Base-by-base conservation (phyloP, 2,329 filamentous ascomycete genomes). In the Penicillium sp. region DNA sequence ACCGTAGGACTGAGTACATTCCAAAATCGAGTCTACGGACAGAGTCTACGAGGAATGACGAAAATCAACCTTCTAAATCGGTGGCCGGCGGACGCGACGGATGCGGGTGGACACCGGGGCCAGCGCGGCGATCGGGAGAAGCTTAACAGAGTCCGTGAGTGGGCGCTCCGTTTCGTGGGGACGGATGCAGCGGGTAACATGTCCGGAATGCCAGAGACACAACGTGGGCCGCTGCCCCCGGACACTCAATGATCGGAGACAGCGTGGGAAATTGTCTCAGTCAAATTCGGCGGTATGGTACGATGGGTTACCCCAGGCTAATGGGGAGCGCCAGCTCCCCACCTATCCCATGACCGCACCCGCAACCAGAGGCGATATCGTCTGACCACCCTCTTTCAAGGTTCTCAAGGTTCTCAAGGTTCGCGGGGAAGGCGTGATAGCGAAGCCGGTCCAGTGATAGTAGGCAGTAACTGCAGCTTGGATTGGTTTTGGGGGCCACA, bases 1-100 rank as follows among this genome's bases (percentile, higher is more conserved):
- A 91, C 93, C 62, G 85, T 96, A 6, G 90, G 87, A 0, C 76
- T 97, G 47, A 84, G 84, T 47, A 83, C 84, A 4, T 97, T 93
- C 68, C 81, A 81, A 47, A 83, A 84, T 43, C 86, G 82, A 62
- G 92, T 96, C 0, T 91, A 94, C 63, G 92, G 93, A 0, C 88
- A 95, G 69, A 94, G 87, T 65, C 74, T 96, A 56, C 83, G 87
- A 26, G 82, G 84, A 7, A 80, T 88, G 62, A 92, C 89, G 4
- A 84, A 81, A 56, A 75, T 93, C 24, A 80, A 85, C 56, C 72
- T 95, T 41, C 72, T 95, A 16, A 84, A 84, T 62, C 79, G 84
- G 21, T 74, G 77, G 51, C 78, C 73, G 54, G 65, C 81, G 8
- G 80, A 81, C 52, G 75, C 74, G 60, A 78, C 66, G 34, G 84